Evolutionary conservation across 306 rosid genomes (phyloP).

Genomic region (Fagus crenata): DNA sequence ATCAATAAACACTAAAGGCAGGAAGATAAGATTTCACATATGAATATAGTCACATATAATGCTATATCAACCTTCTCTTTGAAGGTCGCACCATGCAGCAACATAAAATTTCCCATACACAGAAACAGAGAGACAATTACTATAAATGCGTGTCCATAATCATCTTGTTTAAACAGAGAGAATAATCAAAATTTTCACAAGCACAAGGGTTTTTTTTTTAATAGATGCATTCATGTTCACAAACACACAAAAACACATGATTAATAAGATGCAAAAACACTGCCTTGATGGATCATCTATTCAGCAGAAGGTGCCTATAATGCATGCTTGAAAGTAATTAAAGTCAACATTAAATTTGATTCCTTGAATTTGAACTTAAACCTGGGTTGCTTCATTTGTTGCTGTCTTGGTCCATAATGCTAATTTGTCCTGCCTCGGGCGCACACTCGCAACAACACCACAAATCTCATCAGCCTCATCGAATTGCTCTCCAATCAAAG

Average conservation of each 20-base stretch:
- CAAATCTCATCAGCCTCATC: conserved; percentile 90
- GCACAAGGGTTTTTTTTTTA: not conserved
- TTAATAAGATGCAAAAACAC: not conserved
- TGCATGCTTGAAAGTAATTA: not conserved
- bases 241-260: not conserved
- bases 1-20: not conserved
- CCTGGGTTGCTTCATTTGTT: conserved; percentile 95
- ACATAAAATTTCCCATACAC: not conserved
- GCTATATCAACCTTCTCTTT: not conserved
- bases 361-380: conserved; percentile 28
- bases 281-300: not conserved
- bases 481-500: conserved; percentile 93
- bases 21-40: not conserved
- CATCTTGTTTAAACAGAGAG: not conserved
- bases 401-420: conserved; percentile 93
- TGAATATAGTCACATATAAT: not conserved
- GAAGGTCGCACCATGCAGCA: not conserved
- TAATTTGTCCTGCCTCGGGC: conserved; percentile 90
- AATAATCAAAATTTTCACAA: not conserved
- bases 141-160: not conserved
- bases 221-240: not conserved
- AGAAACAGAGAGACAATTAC: not conserved
- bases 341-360: conserved; percentile 10
- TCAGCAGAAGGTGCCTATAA: not conserved
- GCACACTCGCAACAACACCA: conserved; percentile 93